Percentiles rank a stretch among this genome's conserved stretches.
Evolutionary conservation across 176 grass and related monocot species (phyloP).

Genomic region (Thalia dealbata): DNA sequence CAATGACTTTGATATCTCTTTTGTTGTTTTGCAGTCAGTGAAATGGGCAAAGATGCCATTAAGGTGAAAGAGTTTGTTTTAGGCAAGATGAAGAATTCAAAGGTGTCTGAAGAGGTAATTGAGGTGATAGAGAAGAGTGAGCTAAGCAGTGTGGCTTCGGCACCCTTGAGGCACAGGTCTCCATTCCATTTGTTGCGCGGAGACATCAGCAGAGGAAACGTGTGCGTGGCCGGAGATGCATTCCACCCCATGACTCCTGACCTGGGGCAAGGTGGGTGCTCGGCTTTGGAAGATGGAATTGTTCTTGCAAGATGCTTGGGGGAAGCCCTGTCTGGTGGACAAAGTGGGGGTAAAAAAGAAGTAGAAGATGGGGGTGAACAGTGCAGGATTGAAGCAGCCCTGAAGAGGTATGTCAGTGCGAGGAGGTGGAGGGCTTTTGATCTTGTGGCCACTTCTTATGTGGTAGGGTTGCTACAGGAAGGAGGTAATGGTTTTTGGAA

Average conservation of each 20-base stretch:
- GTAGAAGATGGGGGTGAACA: not conserved
- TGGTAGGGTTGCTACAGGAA: slow-evolving; percentile 41
- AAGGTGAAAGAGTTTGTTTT: slow-evolving; percentile 39
- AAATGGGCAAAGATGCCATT: slow-evolving; percentile 18
- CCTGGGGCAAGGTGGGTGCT: slow-evolving; percentile 60
- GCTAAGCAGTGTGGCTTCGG: slow-evolving; percentile 32
- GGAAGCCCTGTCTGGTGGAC: slow-evolving; percentile 10
- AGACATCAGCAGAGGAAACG: slow-evolving; percentile 37
- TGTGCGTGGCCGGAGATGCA: slow-evolving; percentile 66
- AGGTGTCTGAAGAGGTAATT: slow-evolving; percentile 23
- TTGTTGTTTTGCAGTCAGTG: not conserved
- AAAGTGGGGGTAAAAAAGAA: not conserved
- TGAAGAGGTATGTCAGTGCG: slow-evolving; percentile 32
- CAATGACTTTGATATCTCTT: not conserved
- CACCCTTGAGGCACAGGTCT: slow-evolving; percentile 41
- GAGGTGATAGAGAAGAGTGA: slow-evolving; percentile 38
- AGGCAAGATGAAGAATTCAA: slow-evolving; percentile 18
- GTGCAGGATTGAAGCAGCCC: slow-evolving; percentile 16
- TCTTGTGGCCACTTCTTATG: slow-evolving; percentile 24
- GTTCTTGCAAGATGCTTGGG: slow-evolving; percentile 36
- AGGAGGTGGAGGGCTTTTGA: slow-evolving; percentile 55
- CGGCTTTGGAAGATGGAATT: slow-evolving; percentile 55
- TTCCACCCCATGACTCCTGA: slow-evolving; percentile 88
- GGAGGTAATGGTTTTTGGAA: slow-evolving; percentile 13
- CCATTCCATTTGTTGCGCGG: slow-evolving; percentile 35